A percentile compares a stretch with the other conserved stretches of the same genome.
Conservation (phyloP, 2,329 filamentous ascomycete genomes). For the Dendrostoma leiphaemia region DNA sequence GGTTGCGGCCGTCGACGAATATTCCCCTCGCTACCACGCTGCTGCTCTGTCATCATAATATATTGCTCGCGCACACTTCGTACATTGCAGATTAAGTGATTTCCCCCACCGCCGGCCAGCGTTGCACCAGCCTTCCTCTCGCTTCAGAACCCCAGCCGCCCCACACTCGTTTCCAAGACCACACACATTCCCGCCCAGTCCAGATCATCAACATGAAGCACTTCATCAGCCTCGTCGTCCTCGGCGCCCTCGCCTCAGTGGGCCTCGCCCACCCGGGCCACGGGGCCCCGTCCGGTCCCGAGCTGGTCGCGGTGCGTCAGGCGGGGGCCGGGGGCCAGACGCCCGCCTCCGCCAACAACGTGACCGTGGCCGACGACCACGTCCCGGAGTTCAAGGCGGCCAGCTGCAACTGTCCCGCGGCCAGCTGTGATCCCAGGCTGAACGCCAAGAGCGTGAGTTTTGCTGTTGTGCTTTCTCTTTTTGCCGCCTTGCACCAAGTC, state of each 20-base stretch:
- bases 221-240: neutral
- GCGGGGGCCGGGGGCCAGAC: too few species aligned
- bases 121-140: neutral
- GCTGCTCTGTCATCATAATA: too few species aligned
- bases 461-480: neutral
- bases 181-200: neutral
- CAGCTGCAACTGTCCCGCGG: conserved; percentile 14
- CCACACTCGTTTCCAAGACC: neutral
- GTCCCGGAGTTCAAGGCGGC: conserved; percentile 19
- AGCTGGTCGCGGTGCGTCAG: too few species aligned
- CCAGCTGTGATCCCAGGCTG: conserved; percentile 19
- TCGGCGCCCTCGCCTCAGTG: conserved; percentile 1
- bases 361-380: conserved; percentile 9
- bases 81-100: too few species aligned
- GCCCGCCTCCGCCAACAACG: conserved; percentile 4
- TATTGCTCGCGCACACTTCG: too few species aligned
- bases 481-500: neutral
- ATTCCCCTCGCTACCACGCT: too few species aligned
- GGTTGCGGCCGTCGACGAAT: too few species aligned
- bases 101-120: too few species aligned
- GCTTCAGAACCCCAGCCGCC: neutral
- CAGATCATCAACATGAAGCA: conserved; percentile 4
- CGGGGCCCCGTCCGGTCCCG: neutral
- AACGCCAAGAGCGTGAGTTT: conserved; percentile 20
- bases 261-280: conserved; percentile 9